phyloP scores from a whole-genome alignment of 163 green algal species.

The Chlorella variabilis region DNA sequence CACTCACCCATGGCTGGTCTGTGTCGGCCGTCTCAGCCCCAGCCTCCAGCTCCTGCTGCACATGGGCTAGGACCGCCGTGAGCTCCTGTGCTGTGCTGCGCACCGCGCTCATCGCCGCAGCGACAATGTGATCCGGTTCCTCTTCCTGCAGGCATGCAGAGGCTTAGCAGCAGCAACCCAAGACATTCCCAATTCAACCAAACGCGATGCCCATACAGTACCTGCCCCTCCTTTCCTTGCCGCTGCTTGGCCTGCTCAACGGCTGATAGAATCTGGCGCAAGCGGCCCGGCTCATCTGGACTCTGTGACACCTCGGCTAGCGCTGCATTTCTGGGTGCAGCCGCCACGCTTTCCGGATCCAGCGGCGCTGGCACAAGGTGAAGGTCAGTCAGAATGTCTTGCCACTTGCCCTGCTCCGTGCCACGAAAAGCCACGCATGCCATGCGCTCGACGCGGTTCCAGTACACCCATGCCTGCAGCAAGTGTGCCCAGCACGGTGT shows the following conservation, averaged over 20 bases:
- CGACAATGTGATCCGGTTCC: not conserved
- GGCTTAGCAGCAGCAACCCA: not conserved
- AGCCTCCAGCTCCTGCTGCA: slow-evolving; percentile 6
- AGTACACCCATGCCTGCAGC: slow-evolving; percentile 74
- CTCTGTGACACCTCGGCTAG: not conserved
- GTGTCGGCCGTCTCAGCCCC: not conserved
- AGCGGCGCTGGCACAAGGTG: slow-evolving; percentile 70
- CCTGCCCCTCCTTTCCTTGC: slow-evolving; percentile 3
- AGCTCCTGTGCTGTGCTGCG: not conserved
- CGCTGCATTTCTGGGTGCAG: not conserved
- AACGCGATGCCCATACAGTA: not conserved
- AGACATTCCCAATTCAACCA: not conserved
- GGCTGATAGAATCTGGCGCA: not conserved
- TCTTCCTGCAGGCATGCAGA: not conserved
- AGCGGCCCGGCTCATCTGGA: not conserved
- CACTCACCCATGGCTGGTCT: slow-evolving; percentile 26
- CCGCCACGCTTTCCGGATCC: slow-evolving; percentile 60
- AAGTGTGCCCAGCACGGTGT: too few relatives aligned
- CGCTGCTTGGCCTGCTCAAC: slow-evolving; percentile 10
- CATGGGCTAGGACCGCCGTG: not conserved
- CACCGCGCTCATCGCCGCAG: not conserved
- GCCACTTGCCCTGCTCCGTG: slow-evolving; percentile 79
- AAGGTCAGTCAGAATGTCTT: slow-evolving; percentile 87
- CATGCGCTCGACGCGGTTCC: slow-evolving; percentile 48
- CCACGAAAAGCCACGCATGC: slow-evolving; percentile 83